Percentiles rank a stretch among this genome's conserved stretches.
These are phyloP conservation scores for Echinosophora koreensis DNA, from an alignment of 306 rosid species.

Conservation along the genomic window DNA sequence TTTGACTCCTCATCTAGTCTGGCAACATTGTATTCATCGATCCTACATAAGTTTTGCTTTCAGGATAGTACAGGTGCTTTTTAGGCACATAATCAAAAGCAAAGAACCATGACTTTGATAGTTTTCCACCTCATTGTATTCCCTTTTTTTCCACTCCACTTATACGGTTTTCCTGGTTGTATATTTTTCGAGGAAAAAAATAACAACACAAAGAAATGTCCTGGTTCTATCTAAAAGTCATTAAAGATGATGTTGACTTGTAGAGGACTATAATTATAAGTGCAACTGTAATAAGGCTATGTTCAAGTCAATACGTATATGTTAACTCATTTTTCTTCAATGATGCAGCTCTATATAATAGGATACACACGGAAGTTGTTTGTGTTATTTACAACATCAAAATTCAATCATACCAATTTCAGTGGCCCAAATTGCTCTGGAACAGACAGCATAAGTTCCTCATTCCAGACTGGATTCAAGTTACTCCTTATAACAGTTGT, in stretches of 20 bases:
- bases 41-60: not conserved
- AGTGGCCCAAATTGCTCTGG: constrained; percentile 79
- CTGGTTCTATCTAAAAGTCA: not conserved
- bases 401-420: constrained; percentile 74
- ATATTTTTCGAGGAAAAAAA: too few species aligned
- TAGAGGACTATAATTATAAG: too few species aligned
- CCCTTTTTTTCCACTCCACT: not conserved
- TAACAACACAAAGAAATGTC: not conserved
- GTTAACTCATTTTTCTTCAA: constrained; percentile 26
- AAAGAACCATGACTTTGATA: not conserved
- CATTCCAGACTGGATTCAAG: constrained; percentile 99
- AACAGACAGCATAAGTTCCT: constrained; percentile 95
- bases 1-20: constrained; percentile 1
- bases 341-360: not conserved
- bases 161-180: not conserved
- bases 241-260: not conserved
- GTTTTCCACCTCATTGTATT: not conserved
- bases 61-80: not conserved
- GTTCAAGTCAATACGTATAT: not conserved
- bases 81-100: not conserved
- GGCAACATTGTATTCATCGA: not conserved
- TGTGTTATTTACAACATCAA: constrained; percentile 7
- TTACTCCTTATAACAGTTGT: constrained; percentile 71
- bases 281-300: constrained; percentile 7
- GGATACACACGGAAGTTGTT: constrained; percentile 22